Evolutionary conservation across 441 rosid species (phyloP).

Genomic region (Brassica hybrid): DNA sequence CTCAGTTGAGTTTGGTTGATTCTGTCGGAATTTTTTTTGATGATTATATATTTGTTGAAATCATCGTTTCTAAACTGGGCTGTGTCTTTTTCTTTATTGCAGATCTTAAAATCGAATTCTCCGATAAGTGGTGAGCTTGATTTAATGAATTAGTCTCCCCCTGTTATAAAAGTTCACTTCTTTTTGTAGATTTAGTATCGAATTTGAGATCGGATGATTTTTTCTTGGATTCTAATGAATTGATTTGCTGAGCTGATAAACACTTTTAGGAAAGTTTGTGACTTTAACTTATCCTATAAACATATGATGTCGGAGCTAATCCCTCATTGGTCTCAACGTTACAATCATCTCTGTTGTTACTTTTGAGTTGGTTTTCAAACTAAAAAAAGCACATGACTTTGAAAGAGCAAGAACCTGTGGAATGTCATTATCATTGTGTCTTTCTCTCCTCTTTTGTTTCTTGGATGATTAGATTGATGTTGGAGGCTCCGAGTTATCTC

Average conservation of each 20-base stretch:
- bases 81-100: constrained; percentile 14
- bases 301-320: constrained; percentile 16
- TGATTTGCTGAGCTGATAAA: constrained; percentile 19
- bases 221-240: constrained; percentile 12
- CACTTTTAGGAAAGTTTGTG: background rate
- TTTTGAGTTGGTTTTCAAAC: background rate
- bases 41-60: constrained; percentile 22
- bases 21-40: background rate
- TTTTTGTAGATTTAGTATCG: background rate
- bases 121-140: constrained; percentile 25
- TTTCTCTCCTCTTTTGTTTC: background rate
- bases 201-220: constrained; percentile 1
- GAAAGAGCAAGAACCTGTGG: background rate
- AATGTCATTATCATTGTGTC: background rate
- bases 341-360: background rate
- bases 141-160: background rate
- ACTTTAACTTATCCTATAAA: background rate
- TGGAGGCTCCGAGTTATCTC: constrained; percentile 55
- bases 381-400: background rate
- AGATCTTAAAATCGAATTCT: constrained; percentile 37
- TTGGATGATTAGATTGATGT: constrained; percentile 21
- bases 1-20: constrained; percentile 23
- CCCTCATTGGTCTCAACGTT: background rate
- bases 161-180: constrained; percentile 1
- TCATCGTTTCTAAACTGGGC: constrained; percentile 24